phyloP scores from a whole-genome alignment of 768 basidiomycete genomes.

The Boletus vinaceobasis region DNA sequence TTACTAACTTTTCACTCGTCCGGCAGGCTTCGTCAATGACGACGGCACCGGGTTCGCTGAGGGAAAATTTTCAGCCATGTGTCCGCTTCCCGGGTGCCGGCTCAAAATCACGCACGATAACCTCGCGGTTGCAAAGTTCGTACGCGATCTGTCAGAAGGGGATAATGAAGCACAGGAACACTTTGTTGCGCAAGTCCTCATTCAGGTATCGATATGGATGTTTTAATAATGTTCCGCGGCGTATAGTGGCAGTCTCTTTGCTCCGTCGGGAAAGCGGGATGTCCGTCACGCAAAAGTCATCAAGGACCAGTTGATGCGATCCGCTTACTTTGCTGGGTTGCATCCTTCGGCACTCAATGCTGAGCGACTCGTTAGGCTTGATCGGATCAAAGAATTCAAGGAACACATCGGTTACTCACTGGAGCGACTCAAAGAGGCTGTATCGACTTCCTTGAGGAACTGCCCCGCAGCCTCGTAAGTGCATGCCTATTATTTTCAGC shows the following conservation, averaged over 20 bases:
- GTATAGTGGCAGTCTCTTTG: slow-evolving; percentile 35
- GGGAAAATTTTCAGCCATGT: slow-evolving; percentile 35
- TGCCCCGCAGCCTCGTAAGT: slow-evolving; percentile 25
- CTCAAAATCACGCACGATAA: slow-evolving; percentile 40
- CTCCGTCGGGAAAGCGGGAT: slow-evolving; percentile 27
- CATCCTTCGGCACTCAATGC: neutral
- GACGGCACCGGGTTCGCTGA: slow-evolving; percentile 49
- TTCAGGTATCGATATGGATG: neutral
- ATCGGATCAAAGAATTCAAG: slow-evolving; percentile 24
- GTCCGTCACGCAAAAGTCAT: slow-evolving; percentile 25
- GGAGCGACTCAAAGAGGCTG: slow-evolving; percentile 18
- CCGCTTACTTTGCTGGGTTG: slow-evolving; percentile 16
- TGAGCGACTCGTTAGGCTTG: slow-evolving; percentile 26
- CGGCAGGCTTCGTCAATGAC: slow-evolving; percentile 39
- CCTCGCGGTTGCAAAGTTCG: slow-evolving; percentile 43
- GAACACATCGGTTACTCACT: slow-evolving; percentile 27
- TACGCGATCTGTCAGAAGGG: slow-evolving; percentile 34
- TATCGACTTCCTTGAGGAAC: slow-evolving; percentile 16
- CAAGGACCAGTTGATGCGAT: slow-evolving; percentile 26
- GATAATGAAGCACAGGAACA: slow-evolving; percentile 17
- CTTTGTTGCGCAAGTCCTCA: slow-evolving; percentile 37
- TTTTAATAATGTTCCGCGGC: neutral
- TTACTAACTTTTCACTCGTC: neutral
- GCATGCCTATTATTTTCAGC: neutral
- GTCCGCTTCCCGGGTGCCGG: slow-evolving; percentile 38